Evolutionary conservation across 495 filamentous ascomycete genomes (phyloP).

Genomic region (Neurospora sublineolata): DNA sequence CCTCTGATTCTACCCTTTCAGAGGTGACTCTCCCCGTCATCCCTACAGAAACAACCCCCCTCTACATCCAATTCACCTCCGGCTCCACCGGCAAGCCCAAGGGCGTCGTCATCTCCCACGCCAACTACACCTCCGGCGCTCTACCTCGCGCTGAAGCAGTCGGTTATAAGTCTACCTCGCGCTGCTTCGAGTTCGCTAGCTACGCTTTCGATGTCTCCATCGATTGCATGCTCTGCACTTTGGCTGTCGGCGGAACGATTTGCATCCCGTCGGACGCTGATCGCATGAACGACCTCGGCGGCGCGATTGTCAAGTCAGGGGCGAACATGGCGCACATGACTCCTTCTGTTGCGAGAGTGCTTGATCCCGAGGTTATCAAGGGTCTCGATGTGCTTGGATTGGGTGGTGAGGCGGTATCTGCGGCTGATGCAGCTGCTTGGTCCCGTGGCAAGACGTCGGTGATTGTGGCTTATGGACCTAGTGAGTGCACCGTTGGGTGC

Average conservation of each 20-base stretch:
- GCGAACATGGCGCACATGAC: constrained; percentile 37
- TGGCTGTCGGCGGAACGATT: constrained; percentile 46
- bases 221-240: constrained; percentile 38
- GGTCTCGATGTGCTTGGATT: constrained; percentile 29
- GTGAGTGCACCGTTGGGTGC: constrained; percentile 42
- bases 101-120: constrained; percentile 33
- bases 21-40: constrained; percentile 11
- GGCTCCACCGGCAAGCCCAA: constrained; percentile 40
- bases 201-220: constrained; percentile 43
- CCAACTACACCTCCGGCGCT: constrained; percentile 31
- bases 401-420: constrained; percentile 30
- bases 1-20: not conserved
- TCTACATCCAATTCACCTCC: constrained; percentile 38
- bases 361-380: constrained; percentile 29
- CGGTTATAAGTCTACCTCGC: constrained; percentile 26
- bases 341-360: constrained; percentile 43
- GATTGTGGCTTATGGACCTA: constrained; percentile 50
- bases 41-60: constrained; percentile 15
- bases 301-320: constrained; percentile 22
- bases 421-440: constrained; percentile 28
- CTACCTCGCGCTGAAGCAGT: constrained; percentile 28
- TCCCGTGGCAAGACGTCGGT: constrained; percentile 21
- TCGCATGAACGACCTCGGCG: constrained; percentile 31
- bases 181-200: constrained; percentile 38
- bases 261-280: constrained; percentile 49